Evolutionary conservation across 495 filamentous ascomycete genomes (phyloP).

Genomic region (Poronia punctata): DNA sequence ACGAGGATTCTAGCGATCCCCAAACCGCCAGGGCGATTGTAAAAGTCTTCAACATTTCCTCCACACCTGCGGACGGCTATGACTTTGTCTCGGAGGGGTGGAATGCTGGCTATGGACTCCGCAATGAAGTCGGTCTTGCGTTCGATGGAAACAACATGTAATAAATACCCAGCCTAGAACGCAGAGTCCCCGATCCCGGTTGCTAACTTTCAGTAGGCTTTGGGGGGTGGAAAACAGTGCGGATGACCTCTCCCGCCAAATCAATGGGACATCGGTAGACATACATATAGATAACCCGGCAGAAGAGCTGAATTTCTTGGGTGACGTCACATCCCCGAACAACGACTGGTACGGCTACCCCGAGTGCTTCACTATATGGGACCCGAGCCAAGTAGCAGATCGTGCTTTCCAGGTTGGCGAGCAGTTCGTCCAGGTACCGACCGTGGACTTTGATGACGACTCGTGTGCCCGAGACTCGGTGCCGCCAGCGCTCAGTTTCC

Average conservation of each 20-base stretch:
- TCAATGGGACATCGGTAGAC: conserved; percentile 36
- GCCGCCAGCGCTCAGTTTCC: conserved; percentile 48
- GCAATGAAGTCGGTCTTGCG: conserved; percentile 63
- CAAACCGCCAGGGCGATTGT: conserved; percentile 54
- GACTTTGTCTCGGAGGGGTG: conserved; percentile 41
- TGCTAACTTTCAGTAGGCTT: conserved; percentile 43
- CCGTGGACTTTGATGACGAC: conserved; percentile 33
- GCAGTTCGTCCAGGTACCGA: conserved; percentile 30
- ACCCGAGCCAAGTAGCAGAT: conserved; percentile 27
- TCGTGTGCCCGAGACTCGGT: conserved; percentile 33
- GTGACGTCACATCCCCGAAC: conserved; percentile 45
- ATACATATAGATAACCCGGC: conserved; percentile 66
- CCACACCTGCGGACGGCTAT: conserved; percentile 29
- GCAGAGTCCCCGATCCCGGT: too few species aligned
- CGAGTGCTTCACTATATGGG: conserved; percentile 58
- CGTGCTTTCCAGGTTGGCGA: conserved; percentile 23
- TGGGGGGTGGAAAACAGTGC: conserved; percentile 69
- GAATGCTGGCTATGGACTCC: conserved; percentile 62
- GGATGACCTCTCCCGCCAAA: conserved; percentile 50
- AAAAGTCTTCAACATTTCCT: conserved; percentile 55
- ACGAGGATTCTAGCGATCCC: conserved; percentile 38
- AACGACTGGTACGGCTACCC: conserved; percentile 62
- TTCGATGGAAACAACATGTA: conserved; percentile 28
- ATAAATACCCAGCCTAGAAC: too few species aligned
- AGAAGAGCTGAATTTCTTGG: conserved; percentile 69